Evolutionary conservation across 306 rosid genomes (phyloP).

Genomic region (Sindora glabra): DNA sequence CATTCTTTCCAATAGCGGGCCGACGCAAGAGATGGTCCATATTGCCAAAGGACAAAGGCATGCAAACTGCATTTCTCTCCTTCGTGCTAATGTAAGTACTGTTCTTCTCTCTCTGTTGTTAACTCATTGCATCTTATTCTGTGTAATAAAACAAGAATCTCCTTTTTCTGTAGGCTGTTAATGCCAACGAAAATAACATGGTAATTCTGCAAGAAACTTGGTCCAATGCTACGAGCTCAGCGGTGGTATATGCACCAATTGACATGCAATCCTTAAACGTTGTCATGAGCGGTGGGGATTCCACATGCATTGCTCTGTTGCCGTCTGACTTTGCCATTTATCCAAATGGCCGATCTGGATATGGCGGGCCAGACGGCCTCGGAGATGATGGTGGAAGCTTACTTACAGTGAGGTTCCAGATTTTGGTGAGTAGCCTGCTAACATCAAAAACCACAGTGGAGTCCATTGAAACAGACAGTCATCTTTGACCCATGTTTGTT

Average conservation of each 20-base stretch:
- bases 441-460: constrained; percentile 49
- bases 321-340: constrained; percentile 78
- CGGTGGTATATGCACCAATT: constrained; percentile 71
- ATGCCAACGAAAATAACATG: constrained; percentile 38
- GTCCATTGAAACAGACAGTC: constrained; percentile 47
- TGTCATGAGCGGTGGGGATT: constrained; percentile 60
- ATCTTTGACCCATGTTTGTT: too few species aligned
- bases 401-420: constrained; percentile 67
- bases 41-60: constrained; percentile 45
- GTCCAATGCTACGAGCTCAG: constrained; percentile 55
- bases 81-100: constrained; percentile 54
- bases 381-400: constrained; percentile 33
- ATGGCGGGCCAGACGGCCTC: not conserved
- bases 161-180: constrained; percentile 36
- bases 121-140: not conserved
- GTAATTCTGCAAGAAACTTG: constrained; percentile 71
- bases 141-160: too few species aligned
- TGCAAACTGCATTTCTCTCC: constrained; percentile 65
- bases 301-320: constrained; percentile 47
- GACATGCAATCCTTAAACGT: constrained; percentile 35
- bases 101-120: not conserved
- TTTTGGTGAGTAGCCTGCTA: constrained; percentile 34
- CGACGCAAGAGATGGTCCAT: constrained; percentile 52
- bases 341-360: constrained; percentile 31
- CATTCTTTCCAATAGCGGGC: constrained; percentile 34